Base-by-base conservation (phyloP, 257 asterid genomes). In the Solanum pennellii region DNA sequence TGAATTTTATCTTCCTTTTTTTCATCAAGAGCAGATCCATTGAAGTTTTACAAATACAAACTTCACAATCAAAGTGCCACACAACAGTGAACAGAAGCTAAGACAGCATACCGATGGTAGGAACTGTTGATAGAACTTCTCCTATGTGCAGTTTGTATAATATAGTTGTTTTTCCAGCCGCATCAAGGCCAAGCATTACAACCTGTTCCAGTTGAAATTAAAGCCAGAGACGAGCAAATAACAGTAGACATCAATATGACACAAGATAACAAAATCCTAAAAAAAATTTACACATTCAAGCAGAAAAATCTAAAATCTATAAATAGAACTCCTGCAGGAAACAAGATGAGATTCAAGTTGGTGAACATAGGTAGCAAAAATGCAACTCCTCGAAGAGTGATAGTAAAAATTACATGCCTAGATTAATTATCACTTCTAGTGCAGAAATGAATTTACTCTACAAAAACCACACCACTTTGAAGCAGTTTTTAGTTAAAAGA, bases 111-210 rank as follows among this genome's bases (percentile, higher is more conserved):
- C 99, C 99, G 39, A 97, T 97, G 75, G 99, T 97, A 88, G 99
- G 99, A 91, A 96, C 99, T 8, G 99, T 97, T 45, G 99, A 97
- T 88, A 97, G 90, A 91, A 96, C 98, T 93, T 97, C 99, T 79
- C 99, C 99, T 86, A 97, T 94, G 92, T 97, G 99, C 92, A 97
- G 96, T 92, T 97, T 97, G 89, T 97, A 96, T 73, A 97, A 93
- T 86, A 97, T 96, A 9, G 99, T 97, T 88, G 99, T 97, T 96
- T 97, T 97, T 80, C 99, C 99, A 92, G 99, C 99, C 75, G 99
- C 99, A 91, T 97, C 99, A 86, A 97, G 94, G 73, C 99, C 99
- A 88, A 97, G 98, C 99, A 96, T 97, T 89, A 97, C 99, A 91
- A 97, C 99, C 99, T 97, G 86, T 65, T 60, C 49, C 87, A 88